Evolutionary conservation across 2,329 filamentous ascomycete genomes (phyloP).

Genomic region (Ascochyta koolunga): DNA sequence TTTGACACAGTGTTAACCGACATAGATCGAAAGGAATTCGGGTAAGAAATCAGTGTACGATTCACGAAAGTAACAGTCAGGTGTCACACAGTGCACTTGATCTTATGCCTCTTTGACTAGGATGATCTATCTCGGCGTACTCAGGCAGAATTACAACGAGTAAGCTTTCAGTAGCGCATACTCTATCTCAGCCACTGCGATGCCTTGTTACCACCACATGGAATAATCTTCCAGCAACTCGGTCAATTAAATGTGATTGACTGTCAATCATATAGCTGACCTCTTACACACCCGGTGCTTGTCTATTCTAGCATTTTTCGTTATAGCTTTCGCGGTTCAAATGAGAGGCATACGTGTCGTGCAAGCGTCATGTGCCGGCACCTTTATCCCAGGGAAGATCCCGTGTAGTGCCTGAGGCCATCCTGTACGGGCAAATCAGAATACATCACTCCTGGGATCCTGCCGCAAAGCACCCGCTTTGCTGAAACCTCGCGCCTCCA

Average conservation of each 20-base stretch:
- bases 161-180: not conserved
- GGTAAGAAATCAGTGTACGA: constrained; percentile 8
- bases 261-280: too few species aligned
- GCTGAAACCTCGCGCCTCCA: not conserved
- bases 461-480: not conserved
- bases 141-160: not conserved
- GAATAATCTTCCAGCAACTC: too few species aligned
- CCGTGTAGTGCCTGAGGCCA: too few species aligned
- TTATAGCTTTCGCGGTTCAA: too few species aligned
- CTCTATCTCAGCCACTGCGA: not conserved
- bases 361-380: too few species aligned
- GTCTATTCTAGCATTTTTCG: too few species aligned
- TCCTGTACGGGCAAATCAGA: not conserved
- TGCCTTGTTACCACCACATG: too few species aligned
- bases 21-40: not conserved
- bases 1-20: not conserved
- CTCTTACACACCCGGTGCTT: too few species aligned
- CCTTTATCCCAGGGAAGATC: too few species aligned
- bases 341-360: too few species aligned
- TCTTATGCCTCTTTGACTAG: not conserved
- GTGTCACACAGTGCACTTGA: not conserved
- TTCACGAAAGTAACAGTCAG: not conserved
- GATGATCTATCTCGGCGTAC: not conserved
- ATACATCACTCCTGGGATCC: not conserved
- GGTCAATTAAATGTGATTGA: too few species aligned